A percentile compares a stretch with the other conserved stretches of the same genome.
Evolutionary conservation across 1,139 yeast species (phyloP).

Genomic region (Suhomyces guaymorum): DNA sequence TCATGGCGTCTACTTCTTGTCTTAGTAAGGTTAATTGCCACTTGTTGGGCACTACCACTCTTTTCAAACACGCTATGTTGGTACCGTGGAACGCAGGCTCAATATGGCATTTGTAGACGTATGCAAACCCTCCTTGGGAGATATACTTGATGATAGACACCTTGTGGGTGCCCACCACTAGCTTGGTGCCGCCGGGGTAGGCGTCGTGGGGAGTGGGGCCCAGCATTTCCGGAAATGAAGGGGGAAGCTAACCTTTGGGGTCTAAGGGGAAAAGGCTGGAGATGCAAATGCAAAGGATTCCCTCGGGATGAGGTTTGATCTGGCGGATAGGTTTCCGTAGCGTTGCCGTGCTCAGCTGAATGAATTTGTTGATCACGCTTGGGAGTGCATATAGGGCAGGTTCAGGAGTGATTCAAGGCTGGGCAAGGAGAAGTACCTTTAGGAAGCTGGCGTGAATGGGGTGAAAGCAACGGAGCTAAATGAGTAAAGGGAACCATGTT

Average conservation of each 20-base stretch:
- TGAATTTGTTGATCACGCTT: slow-evolving; percentile 3
- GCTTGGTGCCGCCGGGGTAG: slow-evolving; percentile 59
- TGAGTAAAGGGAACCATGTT: too few species aligned
- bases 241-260: too few species aligned
- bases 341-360: not conserved
- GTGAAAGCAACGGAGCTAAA: too few species aligned
- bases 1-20: slow-evolving; percentile 83
- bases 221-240: slow-evolving; percentile 19
- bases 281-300: not conserved
- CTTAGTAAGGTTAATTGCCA: slow-evolving; percentile 65
- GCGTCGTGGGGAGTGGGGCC: slow-evolving; percentile 56
- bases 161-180: slow-evolving; percentile 66
- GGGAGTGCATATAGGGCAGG: slow-evolving; percentile 1
- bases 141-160: slow-evolving; percentile 59
- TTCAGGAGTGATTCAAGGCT: not conserved
- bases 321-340: not conserved
- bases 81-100: slow-evolving; percentile 52
- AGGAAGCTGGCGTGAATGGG: too few species aligned
- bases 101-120: slow-evolving; percentile 65
- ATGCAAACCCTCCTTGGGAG: slow-evolving; percentile 77
- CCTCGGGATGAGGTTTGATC: not conserved
- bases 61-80: slow-evolving; percentile 64
- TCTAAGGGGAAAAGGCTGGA: too few species aligned
- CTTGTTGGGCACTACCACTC: slow-evolving; percentile 76
- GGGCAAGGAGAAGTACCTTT: not conserved